Percentiles rank a stretch among this genome's conserved stretches.
Evolutionary conservation across 2,329 filamentous ascomycete species (phyloP).

Genomic region (Fusarium sp.): DNA sequence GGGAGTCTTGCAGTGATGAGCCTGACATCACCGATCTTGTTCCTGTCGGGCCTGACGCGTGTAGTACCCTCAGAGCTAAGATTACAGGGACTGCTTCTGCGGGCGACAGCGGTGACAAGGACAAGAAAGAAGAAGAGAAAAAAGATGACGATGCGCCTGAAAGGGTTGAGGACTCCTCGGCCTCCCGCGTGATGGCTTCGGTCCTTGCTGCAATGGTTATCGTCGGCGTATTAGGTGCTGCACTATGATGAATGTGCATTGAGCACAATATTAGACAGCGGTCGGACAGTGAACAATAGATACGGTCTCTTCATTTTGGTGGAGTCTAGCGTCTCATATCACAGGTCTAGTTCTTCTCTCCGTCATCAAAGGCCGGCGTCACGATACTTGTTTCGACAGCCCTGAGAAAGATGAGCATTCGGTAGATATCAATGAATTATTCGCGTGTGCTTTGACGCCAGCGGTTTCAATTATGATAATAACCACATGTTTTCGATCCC

Average conservation of each 20-base stretch:
- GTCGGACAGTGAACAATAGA: not conserved
- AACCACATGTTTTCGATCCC: no score
- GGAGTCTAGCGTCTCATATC: not conserved
- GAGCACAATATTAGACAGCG: not conserved
- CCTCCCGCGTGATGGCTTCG: not conserved
- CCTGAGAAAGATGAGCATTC: not conserved
- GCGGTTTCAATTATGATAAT: not conserved
- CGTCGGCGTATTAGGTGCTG: not conserved
- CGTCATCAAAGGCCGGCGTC: not conserved
- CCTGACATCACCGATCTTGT: slow-evolving; percentile 3
- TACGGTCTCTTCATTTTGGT: not conserved
- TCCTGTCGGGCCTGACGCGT: slow-evolving; percentile 7
- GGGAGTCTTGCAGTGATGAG: slow-evolving; percentile 1
- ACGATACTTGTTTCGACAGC: no score
- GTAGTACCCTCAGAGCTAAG: slow-evolving; percentile 9
- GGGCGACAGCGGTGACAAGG: not conserved
- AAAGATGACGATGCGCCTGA: not conserved
- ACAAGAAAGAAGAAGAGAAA: not conserved
- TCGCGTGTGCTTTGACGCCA: not conserved
- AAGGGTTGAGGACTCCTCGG: not conserved
- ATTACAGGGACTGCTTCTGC: slow-evolving; percentile 1
- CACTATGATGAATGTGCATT: not conserved
- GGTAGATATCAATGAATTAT: not conserved
- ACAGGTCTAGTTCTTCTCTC: not conserved
- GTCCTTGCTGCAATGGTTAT: not conserved